These are phyloP conservation scores for Amaranthus hypochondriacus DNA, from an alignment of 148 eudicot species.

Conservation along the genomic window DNA sequence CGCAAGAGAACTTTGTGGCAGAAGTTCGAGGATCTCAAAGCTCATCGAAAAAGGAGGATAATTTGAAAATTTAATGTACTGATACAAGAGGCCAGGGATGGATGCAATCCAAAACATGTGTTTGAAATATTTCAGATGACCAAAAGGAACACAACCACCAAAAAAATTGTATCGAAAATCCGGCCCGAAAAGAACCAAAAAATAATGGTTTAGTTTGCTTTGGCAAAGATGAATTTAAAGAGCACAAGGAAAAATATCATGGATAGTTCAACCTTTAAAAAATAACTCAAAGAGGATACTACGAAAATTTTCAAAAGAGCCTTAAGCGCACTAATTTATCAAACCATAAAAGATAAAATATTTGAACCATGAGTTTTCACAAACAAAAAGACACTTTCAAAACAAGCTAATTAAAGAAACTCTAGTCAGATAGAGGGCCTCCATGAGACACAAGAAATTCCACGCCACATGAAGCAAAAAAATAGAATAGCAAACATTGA, in stretches of 20 bases:
- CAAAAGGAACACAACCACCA: neutral
- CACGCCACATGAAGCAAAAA: slow-evolving; percentile 14
- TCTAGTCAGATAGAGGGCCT: slow-evolving; percentile 12
- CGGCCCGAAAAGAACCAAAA: neutral
- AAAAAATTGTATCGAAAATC: neutral
- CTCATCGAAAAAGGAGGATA: neutral
- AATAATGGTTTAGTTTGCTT: neutral
- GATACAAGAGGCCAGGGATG: neutral
- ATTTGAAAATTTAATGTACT: neutral
- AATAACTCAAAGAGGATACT: neutral
- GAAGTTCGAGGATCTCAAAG: neutral
- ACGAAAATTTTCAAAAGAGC: neutral
- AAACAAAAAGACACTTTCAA: neutral
- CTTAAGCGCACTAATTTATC: neutral
- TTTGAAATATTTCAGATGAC: neutral
- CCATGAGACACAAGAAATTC: slow-evolving; percentile 3
- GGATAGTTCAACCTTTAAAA: neutral
- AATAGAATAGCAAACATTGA: slow-evolving; percentile 12
- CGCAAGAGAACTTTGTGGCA: neutral
- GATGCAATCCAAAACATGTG: neutral
- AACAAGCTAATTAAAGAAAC: neutral
- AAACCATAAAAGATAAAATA: neutral
- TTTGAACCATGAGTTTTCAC: neutral
- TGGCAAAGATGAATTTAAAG: neutral
- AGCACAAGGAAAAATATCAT: neutral